These are phyloP conservation scores for Dichomitus squalens DNA, from an alignment of 1,284 basidiomycete genomes.

Conservation along the genomic window DNA sequence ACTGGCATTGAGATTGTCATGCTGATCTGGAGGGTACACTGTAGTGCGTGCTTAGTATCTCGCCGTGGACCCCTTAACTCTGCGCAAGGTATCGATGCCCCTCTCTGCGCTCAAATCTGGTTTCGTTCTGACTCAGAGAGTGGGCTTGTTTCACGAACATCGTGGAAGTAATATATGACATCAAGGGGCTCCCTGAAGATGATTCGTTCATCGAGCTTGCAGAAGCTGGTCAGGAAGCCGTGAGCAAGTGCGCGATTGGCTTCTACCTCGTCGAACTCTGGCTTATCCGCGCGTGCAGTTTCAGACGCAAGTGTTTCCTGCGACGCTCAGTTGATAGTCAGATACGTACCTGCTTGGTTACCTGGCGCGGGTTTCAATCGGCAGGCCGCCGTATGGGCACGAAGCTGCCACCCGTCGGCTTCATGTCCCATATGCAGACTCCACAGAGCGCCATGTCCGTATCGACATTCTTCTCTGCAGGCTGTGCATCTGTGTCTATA, in stretches of 20 bases:
- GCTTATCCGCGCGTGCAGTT: conserved; percentile 19
- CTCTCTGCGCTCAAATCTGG: too few relatives aligned
- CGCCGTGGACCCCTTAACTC: too few relatives aligned
- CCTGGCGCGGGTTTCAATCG: conserved; percentile 39
- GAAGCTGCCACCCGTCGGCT: conserved; percentile 22
- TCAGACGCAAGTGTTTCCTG: too few relatives aligned
- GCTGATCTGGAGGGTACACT: too few relatives aligned
- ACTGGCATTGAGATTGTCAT: too few relatives aligned
- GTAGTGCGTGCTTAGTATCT: too few relatives aligned
- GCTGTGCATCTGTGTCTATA: too few relatives aligned
- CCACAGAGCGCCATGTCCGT: conserved; percentile 7
- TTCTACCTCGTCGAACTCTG: conserved; percentile 25
- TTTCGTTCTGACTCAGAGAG: too few relatives aligned
- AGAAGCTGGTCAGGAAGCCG: conserved; percentile 23
- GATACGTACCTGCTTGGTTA: conserved; percentile 38
- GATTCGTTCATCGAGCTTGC: conserved; percentile 31
- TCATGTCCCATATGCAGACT: conserved; percentile 27
- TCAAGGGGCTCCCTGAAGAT: conserved; percentile 26
- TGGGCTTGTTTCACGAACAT: too few relatives aligned
- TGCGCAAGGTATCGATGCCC: too few relatives aligned
- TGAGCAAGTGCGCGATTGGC: conserved; percentile 14
- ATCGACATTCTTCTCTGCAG: too few relatives aligned
- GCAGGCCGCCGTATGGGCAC: conserved; percentile 26
- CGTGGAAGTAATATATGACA: conserved; percentile 29
- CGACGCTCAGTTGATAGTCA: conserved; percentile 25